Evolutionary conservation across 768 basidiomycete genomes (phyloP).

Genomic region (Favolaschia claudopus): DNA sequence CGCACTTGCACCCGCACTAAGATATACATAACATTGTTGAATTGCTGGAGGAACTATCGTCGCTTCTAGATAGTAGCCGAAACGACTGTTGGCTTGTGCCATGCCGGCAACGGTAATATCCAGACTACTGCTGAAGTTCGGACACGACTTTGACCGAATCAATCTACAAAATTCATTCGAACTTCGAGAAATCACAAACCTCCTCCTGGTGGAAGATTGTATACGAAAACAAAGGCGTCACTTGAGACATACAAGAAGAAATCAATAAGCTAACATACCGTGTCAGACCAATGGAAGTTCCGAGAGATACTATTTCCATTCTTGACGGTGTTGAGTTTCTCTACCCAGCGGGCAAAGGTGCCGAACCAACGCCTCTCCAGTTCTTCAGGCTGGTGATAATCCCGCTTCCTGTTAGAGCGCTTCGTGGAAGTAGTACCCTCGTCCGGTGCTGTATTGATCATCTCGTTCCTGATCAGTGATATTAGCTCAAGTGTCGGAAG

Average conservation of each 20-base stretch:
- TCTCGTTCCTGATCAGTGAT: conserved; percentile 11
- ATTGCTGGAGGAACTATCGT: conserved; percentile 31
- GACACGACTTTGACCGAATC: conserved; percentile 20
- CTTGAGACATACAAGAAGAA: no score
- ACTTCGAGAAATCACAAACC: not conserved
- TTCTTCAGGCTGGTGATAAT: conserved; percentile 29
- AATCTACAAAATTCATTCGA: not conserved
- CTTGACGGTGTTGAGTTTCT: conserved; percentile 27
- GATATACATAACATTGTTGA: conserved; percentile 31
- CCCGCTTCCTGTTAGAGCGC: conserved; percentile 18
- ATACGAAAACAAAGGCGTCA: conserved; percentile 5
- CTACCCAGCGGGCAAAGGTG: conserved; percentile 27
- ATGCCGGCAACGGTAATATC: conserved; percentile 28
- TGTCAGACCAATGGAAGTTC: conserved; percentile 28
- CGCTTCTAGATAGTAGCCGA: conserved; percentile 34
- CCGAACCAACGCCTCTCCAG: conserved; percentile 32
- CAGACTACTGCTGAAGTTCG: conserved; percentile 28
- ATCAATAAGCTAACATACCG: no score
- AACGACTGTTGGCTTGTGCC: conserved; percentile 21
- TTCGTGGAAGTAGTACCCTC: conserved; percentile 18
- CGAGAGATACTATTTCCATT: conserved; percentile 6
- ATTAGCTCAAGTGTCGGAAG: not conserved
- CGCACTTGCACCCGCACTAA: conserved; percentile 26
- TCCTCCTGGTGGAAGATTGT: conserved; percentile 32
- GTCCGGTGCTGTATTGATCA: conserved; percentile 26